Base-by-base conservation (phyloP, 176 grass and related monocot species). In the Paspalum vaginatum region DNA sequence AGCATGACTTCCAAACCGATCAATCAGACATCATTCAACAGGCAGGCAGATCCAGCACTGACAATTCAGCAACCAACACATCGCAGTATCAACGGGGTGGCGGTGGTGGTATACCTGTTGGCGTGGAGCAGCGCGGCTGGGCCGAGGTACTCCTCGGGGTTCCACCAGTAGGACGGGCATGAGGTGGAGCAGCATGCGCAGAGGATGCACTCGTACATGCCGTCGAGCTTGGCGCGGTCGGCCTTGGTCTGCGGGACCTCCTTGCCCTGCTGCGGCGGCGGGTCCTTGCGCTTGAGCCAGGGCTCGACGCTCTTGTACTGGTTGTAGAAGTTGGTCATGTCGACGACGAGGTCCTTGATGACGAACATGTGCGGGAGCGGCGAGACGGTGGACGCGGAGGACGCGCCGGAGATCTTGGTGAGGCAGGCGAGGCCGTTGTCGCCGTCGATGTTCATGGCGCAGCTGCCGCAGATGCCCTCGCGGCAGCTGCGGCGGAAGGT, bases 301-400 rank as follows among this genome's bases (percentile, higher is more conserved):
- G 93, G 93, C 83, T 97, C 93, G 9, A 97, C 88, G 75, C 90
- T 93, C 83, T 91, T 97, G 79, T 97, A 97, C 93, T 97, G 93
- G 80, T 0, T 88, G 85, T 97, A 97, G 85, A 97, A 97, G 76
- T 97, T 98, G 73, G 95, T 98, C 95, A 98, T 98, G 71, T 95
- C 95, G 17, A 98, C 95, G 81, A 98, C 90, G 49, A 98, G 81
- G 79, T 98, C 95, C 88, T 98, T 98, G 68, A 98, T 47, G 66
- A 98, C 95, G 75, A 91, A 98, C 95, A 98, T 98, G 84, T 98
- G 95, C 0, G 95, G 95, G 13, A 98, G 86, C 41, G 95, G 95
- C 53, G 95, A 89, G 84, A 98, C 83, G 9, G 81, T 93, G 57
- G 89, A 85, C 0, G 90, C 83, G 0, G 82, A 57, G 0, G 80